Percentiles rank a stretch among this genome's conserved stretches.
Conservation (phyloP, 2,329 filamentous ascomycete genomes). For the Paraphaeosphaeria minitans region DNA sequence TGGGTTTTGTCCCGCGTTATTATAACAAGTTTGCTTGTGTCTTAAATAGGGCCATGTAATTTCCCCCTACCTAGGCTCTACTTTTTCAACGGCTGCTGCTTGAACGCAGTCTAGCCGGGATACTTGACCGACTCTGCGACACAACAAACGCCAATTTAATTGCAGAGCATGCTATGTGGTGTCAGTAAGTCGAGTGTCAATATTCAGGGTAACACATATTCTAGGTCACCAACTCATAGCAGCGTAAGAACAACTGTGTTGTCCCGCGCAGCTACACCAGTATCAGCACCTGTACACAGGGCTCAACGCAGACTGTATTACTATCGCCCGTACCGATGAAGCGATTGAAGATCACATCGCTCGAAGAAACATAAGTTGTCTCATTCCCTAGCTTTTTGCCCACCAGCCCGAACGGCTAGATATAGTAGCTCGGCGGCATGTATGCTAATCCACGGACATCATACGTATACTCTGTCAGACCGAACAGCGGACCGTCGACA, state of each 20-base stretch:
- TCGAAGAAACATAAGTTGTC: background rate
- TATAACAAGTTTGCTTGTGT: background rate
- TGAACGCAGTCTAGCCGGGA: background rate
- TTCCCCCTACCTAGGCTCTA: background rate
- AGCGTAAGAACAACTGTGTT: background rate
- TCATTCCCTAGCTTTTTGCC: background rate
- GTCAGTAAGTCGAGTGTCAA: background rate
- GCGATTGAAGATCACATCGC: constrained; percentile 4
- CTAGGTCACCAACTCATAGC: constrained; percentile 5
- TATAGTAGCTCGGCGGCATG: background rate
- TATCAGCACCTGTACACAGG: background rate
- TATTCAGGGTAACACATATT: background rate
- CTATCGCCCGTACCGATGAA: constrained; percentile 4
- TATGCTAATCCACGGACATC: background rate
- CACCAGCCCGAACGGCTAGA: background rate
- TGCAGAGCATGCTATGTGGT: background rate
- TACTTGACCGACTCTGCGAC: background rate
- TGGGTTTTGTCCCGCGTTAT: background rate
- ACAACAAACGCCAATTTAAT: constrained; percentile 3
- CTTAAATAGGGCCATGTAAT: background rate
- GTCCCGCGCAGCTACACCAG: background rate
- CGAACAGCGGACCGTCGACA: constrained; percentile 2
- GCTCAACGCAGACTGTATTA: background rate
- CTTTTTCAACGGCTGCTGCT: background rate
- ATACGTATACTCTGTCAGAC: background rate